These are phyloP conservation scores for Exophiala lecanii-corni DNA, from an alignment of 2,329 filamentous ascomycete species.

Conservation along the genomic window DNA sequence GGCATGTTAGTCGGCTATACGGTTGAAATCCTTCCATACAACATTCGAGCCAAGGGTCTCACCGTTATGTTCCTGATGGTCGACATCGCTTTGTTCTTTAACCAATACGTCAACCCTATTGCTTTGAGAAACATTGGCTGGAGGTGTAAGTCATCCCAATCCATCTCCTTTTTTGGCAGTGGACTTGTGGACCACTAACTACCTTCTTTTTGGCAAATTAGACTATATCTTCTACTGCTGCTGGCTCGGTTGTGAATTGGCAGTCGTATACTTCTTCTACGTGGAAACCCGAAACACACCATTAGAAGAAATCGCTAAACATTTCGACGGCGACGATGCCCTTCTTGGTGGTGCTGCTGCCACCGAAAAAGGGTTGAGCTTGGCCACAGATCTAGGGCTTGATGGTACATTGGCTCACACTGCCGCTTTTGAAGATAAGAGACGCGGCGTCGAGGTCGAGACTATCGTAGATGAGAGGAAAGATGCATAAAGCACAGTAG, in stretches of 20 bases:
- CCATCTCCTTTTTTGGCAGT: conserved; percentile 33
- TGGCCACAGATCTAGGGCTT: conserved; percentile 23
- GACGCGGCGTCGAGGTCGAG: conserved; percentile 13
- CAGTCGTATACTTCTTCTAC: conserved; percentile 35
- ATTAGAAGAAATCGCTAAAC: conserved; percentile 64
- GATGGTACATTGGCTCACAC: conserved; percentile 17
- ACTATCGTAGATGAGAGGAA: neutral
- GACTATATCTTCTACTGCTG: conserved; percentile 38
- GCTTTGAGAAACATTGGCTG: conserved; percentile 32
- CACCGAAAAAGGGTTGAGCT: conserved; percentile 24
- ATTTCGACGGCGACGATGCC: conserved; percentile 63
- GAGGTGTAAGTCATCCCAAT: conserved; percentile 36
- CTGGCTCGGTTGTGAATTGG: conserved; percentile 31
- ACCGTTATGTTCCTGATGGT: conserved; percentile 35
- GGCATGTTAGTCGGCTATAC: conserved; percentile 38
- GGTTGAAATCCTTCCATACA: conserved; percentile 47
- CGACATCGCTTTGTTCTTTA: conserved; percentile 33
- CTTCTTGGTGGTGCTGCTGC: conserved; percentile 28
- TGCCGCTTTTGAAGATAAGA: conserved; percentile 21
- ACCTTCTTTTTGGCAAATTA: conserved; percentile 15
- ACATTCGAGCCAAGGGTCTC: conserved; percentile 47
- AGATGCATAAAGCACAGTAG: neutral
- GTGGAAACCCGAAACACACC: conserved; percentile 63
- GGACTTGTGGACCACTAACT: conserved; percentile 19
- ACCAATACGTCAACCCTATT: conserved; percentile 35